phyloP scores from a whole-genome alignment of 2,329 filamentous ascomycete species.

The Arthrobotrys conoides region DNA sequence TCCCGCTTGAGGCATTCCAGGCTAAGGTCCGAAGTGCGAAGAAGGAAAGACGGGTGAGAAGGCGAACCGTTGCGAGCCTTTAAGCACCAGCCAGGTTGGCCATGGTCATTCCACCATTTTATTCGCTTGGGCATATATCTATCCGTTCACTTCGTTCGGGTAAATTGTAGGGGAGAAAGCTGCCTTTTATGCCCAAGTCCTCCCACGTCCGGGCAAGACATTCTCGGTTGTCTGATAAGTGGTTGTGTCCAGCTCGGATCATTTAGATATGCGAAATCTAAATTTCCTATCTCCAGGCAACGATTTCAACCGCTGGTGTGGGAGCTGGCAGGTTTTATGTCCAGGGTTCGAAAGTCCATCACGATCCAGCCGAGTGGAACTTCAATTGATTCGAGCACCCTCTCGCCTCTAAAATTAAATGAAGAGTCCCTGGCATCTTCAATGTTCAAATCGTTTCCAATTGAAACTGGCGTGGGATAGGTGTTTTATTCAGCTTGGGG shows the following conservation, averaged over 20 bases:
- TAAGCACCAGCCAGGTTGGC: constrained; percentile 8
- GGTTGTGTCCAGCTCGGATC: neutral
- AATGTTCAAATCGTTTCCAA: constrained; percentile 5
- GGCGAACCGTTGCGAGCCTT: neutral
- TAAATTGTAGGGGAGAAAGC: constrained; percentile 4
- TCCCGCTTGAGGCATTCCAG: constrained; percentile 18
- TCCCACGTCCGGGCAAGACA: neutral
- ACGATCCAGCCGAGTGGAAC: constrained; percentile 20
- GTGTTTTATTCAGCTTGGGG: constrained; percentile 18
- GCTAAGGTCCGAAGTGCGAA: constrained; percentile 53
- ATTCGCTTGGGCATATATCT: constrained; percentile 19
- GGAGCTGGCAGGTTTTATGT: constrained; percentile 1
- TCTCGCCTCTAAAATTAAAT: constrained; percentile 20
- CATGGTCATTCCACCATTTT: constrained; percentile 26
- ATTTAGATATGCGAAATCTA: constrained; percentile 29
- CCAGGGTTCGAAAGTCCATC: constrained; percentile 12
- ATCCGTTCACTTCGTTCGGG: constrained; percentile 7
- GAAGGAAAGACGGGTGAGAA: constrained; percentile 49
- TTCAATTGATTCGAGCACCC: constrained; percentile 4
- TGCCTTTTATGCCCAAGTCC: neutral
- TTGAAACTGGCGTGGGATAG: constrained; percentile 29
- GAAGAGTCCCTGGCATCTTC: constrained; percentile 6
- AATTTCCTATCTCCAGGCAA: constrained; percentile 20
- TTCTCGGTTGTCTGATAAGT: constrained; percentile 16
- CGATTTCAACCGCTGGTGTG: constrained; percentile 15